These are phyloP conservation scores for Pythium periplocum DNA, from an alignment of 352 stramenopile species.

Conservation along the genomic window DNA sequence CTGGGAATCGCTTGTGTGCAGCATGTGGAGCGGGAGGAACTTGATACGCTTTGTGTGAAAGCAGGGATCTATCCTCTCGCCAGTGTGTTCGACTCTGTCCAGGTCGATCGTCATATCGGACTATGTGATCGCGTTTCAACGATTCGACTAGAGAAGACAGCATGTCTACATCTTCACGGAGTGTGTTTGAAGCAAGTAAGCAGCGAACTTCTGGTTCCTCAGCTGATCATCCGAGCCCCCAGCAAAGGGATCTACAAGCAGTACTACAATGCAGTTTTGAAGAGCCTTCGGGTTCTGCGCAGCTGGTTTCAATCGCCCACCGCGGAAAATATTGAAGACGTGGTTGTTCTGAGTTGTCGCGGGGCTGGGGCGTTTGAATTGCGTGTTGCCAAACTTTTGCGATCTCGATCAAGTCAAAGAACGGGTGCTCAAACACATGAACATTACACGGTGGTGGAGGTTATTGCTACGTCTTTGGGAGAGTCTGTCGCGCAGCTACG, in stretches of 20 bases:
- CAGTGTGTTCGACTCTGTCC: slow-evolving; percentile 49
- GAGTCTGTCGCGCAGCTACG: slow-evolving; percentile 12
- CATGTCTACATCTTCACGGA: slow-evolving; percentile 32
- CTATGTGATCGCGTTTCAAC: slow-evolving; percentile 24
- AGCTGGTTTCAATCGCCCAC: slow-evolving; percentile 23
- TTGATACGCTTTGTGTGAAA: slow-evolving; percentile 32
- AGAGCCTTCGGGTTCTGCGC: slow-evolving; percentile 47
- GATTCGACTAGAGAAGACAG: slow-evolving; percentile 34
- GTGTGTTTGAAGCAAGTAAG: neutral
- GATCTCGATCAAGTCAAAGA: slow-evolving; percentile 8
- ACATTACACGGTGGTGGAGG: slow-evolving; percentile 5
- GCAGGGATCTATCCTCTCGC: slow-evolving; percentile 34
- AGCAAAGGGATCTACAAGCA: slow-evolving; percentile 65
- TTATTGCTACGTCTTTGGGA: slow-evolving; percentile 8
- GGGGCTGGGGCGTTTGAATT: slow-evolving; percentile 48
- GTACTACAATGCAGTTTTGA: slow-evolving; percentile 50
- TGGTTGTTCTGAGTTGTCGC: slow-evolving; percentile 18
- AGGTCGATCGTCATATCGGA: slow-evolving; percentile 26
- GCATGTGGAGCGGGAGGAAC: slow-evolving; percentile 44
- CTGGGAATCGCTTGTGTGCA: slow-evolving; percentile 57
- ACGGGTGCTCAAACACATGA: slow-evolving; percentile 4
- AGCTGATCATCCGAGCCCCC: slow-evolving; percentile 47
- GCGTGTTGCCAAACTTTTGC: slow-evolving; percentile 18
- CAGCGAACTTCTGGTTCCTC: slow-evolving; percentile 21
- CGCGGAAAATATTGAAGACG: neutral